A percentile compares a stretch with the other conserved stretches of the same genome.
Evolutionary conservation across 2,329 filamentous ascomycete species (phyloP).

Genomic region (Venturia pyrina): DNA sequence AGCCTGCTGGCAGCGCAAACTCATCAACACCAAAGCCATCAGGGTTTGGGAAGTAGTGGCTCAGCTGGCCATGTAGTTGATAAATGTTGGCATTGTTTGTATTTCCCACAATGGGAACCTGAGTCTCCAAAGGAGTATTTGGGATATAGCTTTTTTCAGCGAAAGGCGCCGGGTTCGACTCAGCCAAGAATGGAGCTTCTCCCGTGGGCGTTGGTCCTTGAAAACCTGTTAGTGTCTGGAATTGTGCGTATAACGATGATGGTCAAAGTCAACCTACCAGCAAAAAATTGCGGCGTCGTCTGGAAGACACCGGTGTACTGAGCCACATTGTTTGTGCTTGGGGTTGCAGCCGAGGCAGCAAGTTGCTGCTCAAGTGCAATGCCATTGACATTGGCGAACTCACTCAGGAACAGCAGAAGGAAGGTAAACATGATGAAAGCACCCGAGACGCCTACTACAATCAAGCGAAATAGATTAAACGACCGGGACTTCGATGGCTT

Average conservation of each 20-base stretch:
- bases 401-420: conserved; percentile 1
- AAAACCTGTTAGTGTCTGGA: neutral
- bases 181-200: conserved; percentile 57
- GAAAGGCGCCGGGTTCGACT: conserved; percentile 59
- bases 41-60: conserved; percentile 59
- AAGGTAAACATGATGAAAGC: conserved; percentile 9
- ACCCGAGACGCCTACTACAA: neutral
- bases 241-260: neutral
- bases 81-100: conserved; percentile 56
- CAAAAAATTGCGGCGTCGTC: conserved; percentile 8
- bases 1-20: conserved; percentile 54
- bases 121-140: conserved; percentile 61
- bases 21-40: conserved; percentile 64
- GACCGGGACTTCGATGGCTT: neutral
- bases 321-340: conserved; percentile 1
- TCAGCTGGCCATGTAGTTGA: conserved; percentile 57
- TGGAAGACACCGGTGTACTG: conserved; percentile 11
- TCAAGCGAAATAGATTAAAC: neutral
- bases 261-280: neutral
- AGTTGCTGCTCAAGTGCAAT: neutral
- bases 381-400: conserved; percentile 6
- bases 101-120: conserved; percentile 53
- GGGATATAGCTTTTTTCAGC: conserved; percentile 51
- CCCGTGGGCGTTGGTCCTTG: conserved; percentile 61
- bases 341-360: neutral